Percentiles rank a stretch among this genome's conserved stretches.
Conservation (phyloP, 805 yeast species). For the Priceomyces haplophilus region DNA sequence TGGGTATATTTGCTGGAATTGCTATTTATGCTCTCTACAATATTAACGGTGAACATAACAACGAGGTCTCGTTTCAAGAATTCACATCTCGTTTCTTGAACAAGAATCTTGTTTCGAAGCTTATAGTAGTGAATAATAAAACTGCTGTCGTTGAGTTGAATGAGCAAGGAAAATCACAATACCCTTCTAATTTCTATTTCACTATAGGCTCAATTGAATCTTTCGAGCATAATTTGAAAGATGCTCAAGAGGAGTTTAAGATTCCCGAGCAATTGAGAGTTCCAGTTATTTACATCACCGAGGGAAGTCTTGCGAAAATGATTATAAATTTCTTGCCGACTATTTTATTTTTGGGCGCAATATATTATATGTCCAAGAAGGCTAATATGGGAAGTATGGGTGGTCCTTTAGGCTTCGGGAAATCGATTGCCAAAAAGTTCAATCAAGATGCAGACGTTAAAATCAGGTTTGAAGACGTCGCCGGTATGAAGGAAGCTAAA, state of each 20-base stretch:
- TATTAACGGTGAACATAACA: constrained; percentile 17
- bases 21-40: constrained; percentile 20
- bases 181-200: constrained; percentile 46
- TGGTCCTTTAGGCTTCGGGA: constrained; percentile 80
- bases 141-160: constrained; percentile 70
- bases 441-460: constrained; percentile 90
- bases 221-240: constrained; percentile 76
- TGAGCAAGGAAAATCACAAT: constrained; percentile 55
- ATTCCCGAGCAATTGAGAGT: constrained; percentile 62
- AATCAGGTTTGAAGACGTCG: constrained; percentile 88
- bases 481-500: constrained; percentile 96
- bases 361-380: constrained; percentile 74
- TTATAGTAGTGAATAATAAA: constrained; percentile 73
- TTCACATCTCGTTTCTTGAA: constrained; percentile 73
- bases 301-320: constrained; percentile 62
- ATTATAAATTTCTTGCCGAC: constrained; percentile 85
- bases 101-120: constrained; percentile 69
- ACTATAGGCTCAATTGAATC: constrained; percentile 85
- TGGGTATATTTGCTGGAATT: constrained; percentile 31
- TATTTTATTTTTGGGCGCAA: constrained; percentile 78
- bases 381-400: constrained; percentile 75
- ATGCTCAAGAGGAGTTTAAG: constrained; percentile 67
- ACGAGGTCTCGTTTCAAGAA: constrained; percentile 87
- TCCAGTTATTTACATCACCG: constrained; percentile 77
- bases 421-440: constrained; percentile 85